Evolutionary conservation across 108 stramenopile species (phyloP), one percentile per base, ranked within the genome.

Genomic region (Skeletonema grethae): DNA sequence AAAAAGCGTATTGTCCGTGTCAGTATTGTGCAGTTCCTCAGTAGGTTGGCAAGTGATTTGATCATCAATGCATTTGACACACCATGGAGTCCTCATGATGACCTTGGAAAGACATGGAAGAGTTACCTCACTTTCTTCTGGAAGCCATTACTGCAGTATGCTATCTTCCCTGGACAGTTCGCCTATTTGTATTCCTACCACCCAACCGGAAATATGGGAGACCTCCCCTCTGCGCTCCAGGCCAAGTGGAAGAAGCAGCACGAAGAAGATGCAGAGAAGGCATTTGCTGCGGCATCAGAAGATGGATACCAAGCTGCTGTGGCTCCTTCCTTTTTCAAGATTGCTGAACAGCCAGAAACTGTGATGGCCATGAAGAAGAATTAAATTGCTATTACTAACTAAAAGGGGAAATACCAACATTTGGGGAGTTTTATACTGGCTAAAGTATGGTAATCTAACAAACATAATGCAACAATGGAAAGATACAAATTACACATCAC

Each of bases 61-160:
- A 97, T 98, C 70, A 94, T 98, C 69, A 96, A 95, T 84, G 91
- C 94, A 43, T 97, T 95, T 70, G 95, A 96, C 68, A 96, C 95
- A 22, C 95, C 95, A 29, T 96, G 91, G 91, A 85, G 84, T 69
- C 92, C 92, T 38, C 93, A 93, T 69, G 95, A 96, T 67, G 75
- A 94, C 56, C 80, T 90, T 60, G 95, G 95, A 63, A 89, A 80
- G 61, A 80, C 87, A 13, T 94, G 95, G 95, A 96, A 96, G 82
- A 86, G 85, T 73, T 96, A 96, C 70, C 73, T 96, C 29, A 96
- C 95, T 5, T 96, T 96, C 77, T 91, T 92, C 73, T 96, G 95
- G 95, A 96, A 96, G 75, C 95, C 95, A 0, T 16, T 96, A 22
- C 69, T 96, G 46, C 95, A 96, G 80, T 92, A 88, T 69, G 81